Percentiles rank a stretch among this genome's conserved stretches.
These are phyloP conservation scores for Exophiala calicioides DNA, from an alignment of 2,329 filamentous ascomycete species.

Conservation along the genomic window DNA sequence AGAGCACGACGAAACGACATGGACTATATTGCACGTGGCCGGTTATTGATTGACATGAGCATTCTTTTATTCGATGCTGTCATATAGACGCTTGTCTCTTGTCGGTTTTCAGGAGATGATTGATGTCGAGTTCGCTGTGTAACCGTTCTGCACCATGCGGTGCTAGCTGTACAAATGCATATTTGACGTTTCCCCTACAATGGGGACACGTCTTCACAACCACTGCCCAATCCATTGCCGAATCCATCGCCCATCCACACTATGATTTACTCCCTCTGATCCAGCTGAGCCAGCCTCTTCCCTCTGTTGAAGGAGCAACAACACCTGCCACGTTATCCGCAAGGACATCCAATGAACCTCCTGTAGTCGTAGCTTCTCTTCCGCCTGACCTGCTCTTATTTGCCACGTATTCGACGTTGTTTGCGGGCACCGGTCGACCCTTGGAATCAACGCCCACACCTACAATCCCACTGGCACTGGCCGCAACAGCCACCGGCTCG, in stretches of 20 bases:
- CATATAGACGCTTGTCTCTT: not conserved
- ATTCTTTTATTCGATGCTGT: not conserved
- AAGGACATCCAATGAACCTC: slow-evolving; percentile 27
- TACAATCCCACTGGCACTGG: slow-evolving; percentile 17
- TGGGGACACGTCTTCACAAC: not conserved
- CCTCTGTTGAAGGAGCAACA: slow-evolving; percentile 15
- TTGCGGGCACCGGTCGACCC: slow-evolving; percentile 29
- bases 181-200: not conserved
- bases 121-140: not conserved
- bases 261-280: slow-evolving; percentile 16
- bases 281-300: slow-evolving; percentile 25
- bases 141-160: not conserved
- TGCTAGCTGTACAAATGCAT: slow-evolving; percentile 13
- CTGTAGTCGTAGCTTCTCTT: slow-evolving; percentile 8
- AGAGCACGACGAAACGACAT: slow-evolving; percentile 14
- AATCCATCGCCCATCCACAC: not conserved
- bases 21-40: not conserved
- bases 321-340: slow-evolving; percentile 24
- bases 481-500: slow-evolving; percentile 13
- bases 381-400: slow-evolving; percentile 11
- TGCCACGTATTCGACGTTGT: slow-evolving; percentile 25
- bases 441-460: slow-evolving; percentile 32
- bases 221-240: not conserved
- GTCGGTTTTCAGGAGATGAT: slow-evolving; percentile 1
- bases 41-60: not conserved